Evolutionary conservation across 2,329 filamentous ascomycete genomes (phyloP), one percentile per base, ranked within the genome.

Genomic region (Arthrobotrys sinensis): DNA sequence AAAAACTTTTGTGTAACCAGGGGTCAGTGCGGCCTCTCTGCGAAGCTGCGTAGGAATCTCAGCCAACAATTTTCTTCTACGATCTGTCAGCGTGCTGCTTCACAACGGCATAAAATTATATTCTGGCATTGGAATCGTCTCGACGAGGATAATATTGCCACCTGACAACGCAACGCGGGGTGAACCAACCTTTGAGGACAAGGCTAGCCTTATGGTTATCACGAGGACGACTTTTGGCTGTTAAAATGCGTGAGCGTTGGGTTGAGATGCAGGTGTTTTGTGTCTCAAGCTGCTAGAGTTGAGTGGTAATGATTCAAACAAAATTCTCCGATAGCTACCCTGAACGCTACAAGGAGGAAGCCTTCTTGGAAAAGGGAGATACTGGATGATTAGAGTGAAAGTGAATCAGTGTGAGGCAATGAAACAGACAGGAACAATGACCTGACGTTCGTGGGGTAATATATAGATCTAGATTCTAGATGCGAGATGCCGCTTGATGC

Each of bases 401-500:
- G 60, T 78, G 62, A 64, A 53, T 65, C 62, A 71, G 57, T 72
- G 62, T 78, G 67, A 78, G 67, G 75, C 75, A 71, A 62, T 78
- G 62, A 78, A 66, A 78, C 75, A 78, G 52, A 48, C 65, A 71
- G 69, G 55, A 70, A 72, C 62, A 71, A 67, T 38, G 53, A 50
- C 53, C 67, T 72, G 75, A 72, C 60, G 67, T 64, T 67, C 75
- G 67, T 78, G 75, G 75, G 62, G 67, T 72, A 78, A 78, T 78
- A 78, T 78, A 78, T 78, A 78, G 67, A 72, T 78, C 75, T 78
- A 72, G 67, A 78, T 72, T 64, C 57, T 21, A 63, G 53, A 78
- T 72, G 62, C 65, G 24, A 48, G 67, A 72, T 78, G 67, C 75
- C 75, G 75, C 75, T 78, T 77, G 73, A 71, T 69, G 48, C 52